These are phyloP conservation scores for Lotus japonicus DNA, from an alignment of 306 rosid species.

Conservation along the genomic window DNA sequence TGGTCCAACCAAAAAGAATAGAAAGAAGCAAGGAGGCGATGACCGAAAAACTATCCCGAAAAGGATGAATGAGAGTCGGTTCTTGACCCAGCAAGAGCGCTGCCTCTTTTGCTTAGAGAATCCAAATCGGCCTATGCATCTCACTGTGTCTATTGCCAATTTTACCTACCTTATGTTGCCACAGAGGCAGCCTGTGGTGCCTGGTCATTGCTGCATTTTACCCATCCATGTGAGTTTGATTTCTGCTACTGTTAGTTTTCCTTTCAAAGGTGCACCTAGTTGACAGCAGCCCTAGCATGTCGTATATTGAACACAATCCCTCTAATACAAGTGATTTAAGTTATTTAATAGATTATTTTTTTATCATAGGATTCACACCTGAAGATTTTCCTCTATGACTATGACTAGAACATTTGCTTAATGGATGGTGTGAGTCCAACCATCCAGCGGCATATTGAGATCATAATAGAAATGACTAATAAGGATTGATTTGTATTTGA, in stretches of 20 bases:
- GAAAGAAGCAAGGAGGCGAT: slow-evolving; percentile 53
- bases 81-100: slow-evolving; percentile 67
- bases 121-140: slow-evolving; percentile 73
- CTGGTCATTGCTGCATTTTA: slow-evolving; percentile 89
- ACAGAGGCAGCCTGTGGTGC: slow-evolving; percentile 70
- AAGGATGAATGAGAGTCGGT: slow-evolving; percentile 30
- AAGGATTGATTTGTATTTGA: too few relatives aligned
- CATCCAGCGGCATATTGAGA: too few relatives aligned
- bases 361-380: too few relatives aligned
- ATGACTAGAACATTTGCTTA: too few relatives aligned
- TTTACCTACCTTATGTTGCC: slow-evolving; percentile 89
- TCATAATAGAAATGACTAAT: too few relatives aligned
- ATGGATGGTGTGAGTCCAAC: too few relatives aligned
- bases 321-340: too few relatives aligned
- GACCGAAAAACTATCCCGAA: slow-evolving; percentile 43
- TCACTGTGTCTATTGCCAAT: slow-evolving; percentile 72
- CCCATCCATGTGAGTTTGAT: slow-evolving; percentile 67
- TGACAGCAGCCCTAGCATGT: too few relatives aligned
- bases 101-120: slow-evolving; percentile 84
- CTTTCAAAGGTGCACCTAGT: too few relatives aligned
- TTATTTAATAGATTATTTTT: too few relatives aligned
- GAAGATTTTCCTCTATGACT: too few relatives aligned
- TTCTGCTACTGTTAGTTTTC: neutral
- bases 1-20: slow-evolving; percentile 51
- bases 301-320: too few relatives aligned